A percentile compares a stretch with the other conserved stretches of the same genome.
phyloP scores from a whole-genome alignment of 2,329 filamentous ascomycete genomes.

The Dissoconium aciculare region DNA sequence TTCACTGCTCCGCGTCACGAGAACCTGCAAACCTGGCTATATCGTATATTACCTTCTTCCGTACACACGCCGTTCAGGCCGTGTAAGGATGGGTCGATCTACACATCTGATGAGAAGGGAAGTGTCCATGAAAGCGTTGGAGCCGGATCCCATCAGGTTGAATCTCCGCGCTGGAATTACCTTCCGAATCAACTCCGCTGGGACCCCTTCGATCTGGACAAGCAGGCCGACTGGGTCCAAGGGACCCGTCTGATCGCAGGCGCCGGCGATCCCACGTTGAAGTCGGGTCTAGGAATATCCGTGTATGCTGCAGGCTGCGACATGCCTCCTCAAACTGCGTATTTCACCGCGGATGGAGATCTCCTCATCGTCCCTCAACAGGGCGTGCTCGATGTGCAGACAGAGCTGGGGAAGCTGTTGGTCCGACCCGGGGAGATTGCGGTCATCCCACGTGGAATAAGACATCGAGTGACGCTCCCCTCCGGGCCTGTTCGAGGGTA shows the following conservation, averaged over 20 bases:
- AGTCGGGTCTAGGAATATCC: conserved; percentile 64
- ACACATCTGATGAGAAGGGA: conserved; percentile 37
- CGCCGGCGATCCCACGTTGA: conserved; percentile 63
- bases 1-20: conserved; percentile 43
- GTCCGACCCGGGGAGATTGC: conserved; percentile 54
- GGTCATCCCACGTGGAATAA: conserved; percentile 51
- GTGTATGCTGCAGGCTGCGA: conserved; percentile 65
- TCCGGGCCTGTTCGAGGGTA: conserved; percentile 49
- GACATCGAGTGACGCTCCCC: conserved; percentile 46
- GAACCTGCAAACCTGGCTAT: conserved; percentile 46
- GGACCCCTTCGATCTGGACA: conserved; percentile 61
- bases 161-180: conserved; percentile 40
- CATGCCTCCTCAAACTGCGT: conserved; percentile 61
- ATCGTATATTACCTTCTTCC: conserved; percentile 43
- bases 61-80: conserved; percentile 40
- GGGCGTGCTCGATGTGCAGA: conserved; percentile 51
- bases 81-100: conserved; percentile 34
- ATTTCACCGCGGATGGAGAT: conserved; percentile 67
- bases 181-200: conserved; percentile 72
- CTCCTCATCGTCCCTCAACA: conserved; percentile 51
- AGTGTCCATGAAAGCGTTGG: conserved; percentile 39
- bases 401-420: conserved; percentile 48
- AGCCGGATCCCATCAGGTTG: too few relatives aligned
- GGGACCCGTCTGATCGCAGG: conserved; percentile 60
- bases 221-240: conserved; percentile 53